Evolutionary conservation across 75 land plant species (phyloP), one percentile per base, ranked within the genome.

Genomic region (Pseudotsuga menziesii): DNA sequence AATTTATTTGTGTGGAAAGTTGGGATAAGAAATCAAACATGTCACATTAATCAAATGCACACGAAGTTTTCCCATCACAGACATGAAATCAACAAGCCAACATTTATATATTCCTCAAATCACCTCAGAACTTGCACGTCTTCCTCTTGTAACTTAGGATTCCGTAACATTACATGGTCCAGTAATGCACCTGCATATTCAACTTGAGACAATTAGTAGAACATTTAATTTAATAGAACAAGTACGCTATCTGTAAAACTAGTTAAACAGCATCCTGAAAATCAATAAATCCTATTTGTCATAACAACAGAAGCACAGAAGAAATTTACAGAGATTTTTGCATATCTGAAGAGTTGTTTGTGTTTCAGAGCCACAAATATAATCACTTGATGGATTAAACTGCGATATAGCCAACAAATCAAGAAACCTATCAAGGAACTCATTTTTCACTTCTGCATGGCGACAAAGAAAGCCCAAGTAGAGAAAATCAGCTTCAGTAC

Each of bases 81-180:
- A 39, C 19, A 64, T 29, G 69, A 64, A 64, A 64, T 64, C 35
- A 32, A 64, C 16, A 64, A 64, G 39, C 19, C 35, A 2, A 35
- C 41, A 16, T 5, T 35, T 1, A 6, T 32, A 16, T 15, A 36
- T 32, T 4, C 48, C 1, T 2, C 19, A 54, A 7, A 54, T 20
- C 75, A 85, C 87, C 87, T 85, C 64, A 83, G 86, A 78, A 85
- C 86, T 44, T 77, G 70, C 20, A 85, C 41, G 57, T 85, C 87
- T 56, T 85, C 87, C 71, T 83, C 85, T 57, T 60, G 79, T 56
- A 83, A 81, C 23, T 79, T 81, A 23, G 81, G 76, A n/a, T 81
- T 63, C 15, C 75, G 48, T 62, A 85, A 75, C 62, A 79, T 57
- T 39, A 79, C 87, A 79, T 85, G 81, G 57, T 85, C 87, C 56